A percentile compares a stretch with the other conserved stretches of the same genome.
Evolutionary conservation across 176 grass and related monocot genomes (phyloP).

Genomic region (Tillandsia fasciculata): DNA sequence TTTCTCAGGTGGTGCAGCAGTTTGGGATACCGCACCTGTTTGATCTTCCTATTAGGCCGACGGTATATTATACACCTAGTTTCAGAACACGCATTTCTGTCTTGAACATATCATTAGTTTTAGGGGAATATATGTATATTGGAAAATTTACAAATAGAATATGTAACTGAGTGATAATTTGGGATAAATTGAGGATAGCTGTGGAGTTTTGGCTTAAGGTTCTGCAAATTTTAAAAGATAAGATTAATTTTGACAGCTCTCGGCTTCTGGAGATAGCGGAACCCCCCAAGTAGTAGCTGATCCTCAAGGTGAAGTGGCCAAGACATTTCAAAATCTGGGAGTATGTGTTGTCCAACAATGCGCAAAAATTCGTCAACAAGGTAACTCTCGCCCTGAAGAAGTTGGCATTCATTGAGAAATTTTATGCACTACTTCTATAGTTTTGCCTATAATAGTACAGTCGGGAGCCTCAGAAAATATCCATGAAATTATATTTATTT

Average conservation of each 20-base stretch:
- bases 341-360: slow-evolving; percentile 97
- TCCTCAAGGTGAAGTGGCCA: slow-evolving; percentile 82
- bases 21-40: slow-evolving; percentile 97
- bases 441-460: no score
- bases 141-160: no score
- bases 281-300: slow-evolving; percentile 84
- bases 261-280: slow-evolving; percentile 85
- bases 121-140: background rate
- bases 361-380: slow-evolving; percentile 99
- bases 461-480: no score
- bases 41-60: slow-evolving; percentile 80
- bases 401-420: no score
- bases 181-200: no score
- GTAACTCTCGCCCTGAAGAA: slow-evolving; percentile 22
- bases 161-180: no score
- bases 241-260: slow-evolving; percentile 54
- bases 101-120: background rate
- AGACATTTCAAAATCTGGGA: slow-evolving; percentile 91
- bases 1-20: slow-evolving; percentile 81
- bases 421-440: no score
- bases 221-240: background rate
- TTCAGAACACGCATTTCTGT: background rate
- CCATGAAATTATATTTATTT: no score
- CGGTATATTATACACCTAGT: slow-evolving; percentile 38
- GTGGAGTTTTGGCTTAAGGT: no score